phyloP scores from a whole-genome alignment of 2,329 filamentous ascomycete species.

The Colletotrichum spinosum region DNA sequence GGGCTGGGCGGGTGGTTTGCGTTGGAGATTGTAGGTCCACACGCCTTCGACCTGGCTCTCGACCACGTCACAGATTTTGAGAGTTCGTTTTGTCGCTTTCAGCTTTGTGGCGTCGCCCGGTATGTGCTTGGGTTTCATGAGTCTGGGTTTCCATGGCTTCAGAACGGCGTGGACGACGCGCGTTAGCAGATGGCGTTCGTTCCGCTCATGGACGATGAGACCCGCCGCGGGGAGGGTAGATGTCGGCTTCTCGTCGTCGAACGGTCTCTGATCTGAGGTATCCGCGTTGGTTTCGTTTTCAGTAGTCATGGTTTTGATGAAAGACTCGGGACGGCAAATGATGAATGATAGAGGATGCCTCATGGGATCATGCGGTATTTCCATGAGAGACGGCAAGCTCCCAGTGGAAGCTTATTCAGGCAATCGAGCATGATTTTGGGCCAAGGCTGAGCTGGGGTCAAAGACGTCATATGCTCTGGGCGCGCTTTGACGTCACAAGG shows the following conservation, averaged over 20 bases:
- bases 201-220: conserved; percentile 3
- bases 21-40: conserved; percentile 42
- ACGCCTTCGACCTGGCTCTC: conserved; percentile 37
- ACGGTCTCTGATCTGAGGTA: not conserved
- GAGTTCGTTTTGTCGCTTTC: not conserved
- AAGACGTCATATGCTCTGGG: conserved; percentile 15
- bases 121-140: not conserved
- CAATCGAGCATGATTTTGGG: not conserved
- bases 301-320: too few species aligned
- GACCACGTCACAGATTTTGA: not conserved
- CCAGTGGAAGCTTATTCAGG: too few species aligned
- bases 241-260: not conserved
- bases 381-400: too few species aligned
- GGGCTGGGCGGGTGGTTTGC: conserved; percentile 5
- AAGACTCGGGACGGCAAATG: too few species aligned
- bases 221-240: not conserved
- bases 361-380: too few species aligned
- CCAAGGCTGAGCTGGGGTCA: not conserved
- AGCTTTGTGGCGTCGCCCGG: not conserved
- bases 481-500: not conserved
- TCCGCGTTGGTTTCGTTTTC: too few species aligned
- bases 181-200: not conserved
- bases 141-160: not conserved
- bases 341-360: too few species aligned
- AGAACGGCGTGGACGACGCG: not conserved